Evolutionary conservation across 805 yeast genomes (phyloP), one percentile per base, ranked within the genome.

Genomic region (Cyberlindnera mrakii): DNA sequence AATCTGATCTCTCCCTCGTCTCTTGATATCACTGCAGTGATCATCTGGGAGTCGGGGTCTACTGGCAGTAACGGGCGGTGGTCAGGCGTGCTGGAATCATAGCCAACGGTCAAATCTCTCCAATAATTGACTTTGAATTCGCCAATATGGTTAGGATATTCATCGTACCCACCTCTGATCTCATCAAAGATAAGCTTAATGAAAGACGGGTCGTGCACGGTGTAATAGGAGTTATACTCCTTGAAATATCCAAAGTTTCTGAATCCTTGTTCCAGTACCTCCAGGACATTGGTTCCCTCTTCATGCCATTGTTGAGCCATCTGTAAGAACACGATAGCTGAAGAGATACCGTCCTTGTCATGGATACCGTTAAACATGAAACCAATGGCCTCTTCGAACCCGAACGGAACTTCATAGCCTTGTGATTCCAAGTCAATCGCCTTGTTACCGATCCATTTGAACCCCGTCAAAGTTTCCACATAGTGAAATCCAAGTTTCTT

Each of bases 371-470:
- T 65, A 55, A 89, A 87, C 97, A 91, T 87, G 66, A 78, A 91
- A 2, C 99, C 99, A 51, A 91, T 84, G 3, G 98, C 98, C 59
- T 91, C 99, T 63, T 91, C 99, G 59, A 75, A 91, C 0, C 86
- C 97, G 67, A 91, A 89, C 0, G 96, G 95, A 1, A 90, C 96
- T 4, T 41, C 49, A 54, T 57, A 78, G 0, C 95, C 96, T 35
- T 74, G 59, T 0, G 57, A 48, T 49, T 84, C 88, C 39, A 86
- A 66, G 7, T 81, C 85, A 30, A 83, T 77, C 2, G 96, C 93
- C 49, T 78, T 76, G 58, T 91, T 91, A 4, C 98, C 99, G 31
- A 91, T 82, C 99, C 99, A 91, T 65, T 91, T 91, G 70, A 91
- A 91, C 1, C 99, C 99, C 1, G 98, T 91, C 44, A 91, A 70